Conservation (phyloP, 108 stramenopile genomes). For the Skeletonema marinoi region DNA sequence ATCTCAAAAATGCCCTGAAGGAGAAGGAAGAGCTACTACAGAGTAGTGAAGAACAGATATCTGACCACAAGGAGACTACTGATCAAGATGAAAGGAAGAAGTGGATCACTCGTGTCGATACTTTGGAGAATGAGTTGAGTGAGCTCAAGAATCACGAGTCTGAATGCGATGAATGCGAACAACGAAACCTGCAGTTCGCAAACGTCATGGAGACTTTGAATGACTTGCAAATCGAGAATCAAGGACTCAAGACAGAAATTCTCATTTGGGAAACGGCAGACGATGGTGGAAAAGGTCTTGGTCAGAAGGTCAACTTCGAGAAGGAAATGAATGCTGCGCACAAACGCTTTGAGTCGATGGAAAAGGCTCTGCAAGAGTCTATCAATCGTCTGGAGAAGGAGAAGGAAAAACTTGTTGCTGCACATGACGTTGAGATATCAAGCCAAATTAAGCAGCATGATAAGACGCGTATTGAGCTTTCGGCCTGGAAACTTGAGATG, state of each 20-base stretch:
- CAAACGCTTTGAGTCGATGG: slow-evolving; percentile 50
- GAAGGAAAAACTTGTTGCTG: slow-evolving; percentile 33
- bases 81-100: slow-evolving; percentile 10
- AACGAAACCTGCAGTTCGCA: slow-evolving; percentile 34
- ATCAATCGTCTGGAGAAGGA: slow-evolving; percentile 39
- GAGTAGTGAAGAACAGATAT: too few species aligned
- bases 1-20: slow-evolving; percentile 12
- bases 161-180: slow-evolving; percentile 20
- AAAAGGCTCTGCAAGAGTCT: slow-evolving; percentile 38
- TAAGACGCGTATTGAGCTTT: slow-evolving; percentile 36
- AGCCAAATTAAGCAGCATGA: slow-evolving; percentile 20
- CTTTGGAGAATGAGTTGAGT: neutral
- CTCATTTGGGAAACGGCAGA: slow-evolving; percentile 4
- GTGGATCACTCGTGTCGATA: slow-evolving; percentile 3
- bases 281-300: neutral
- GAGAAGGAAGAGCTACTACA: slow-evolving; percentile 21
- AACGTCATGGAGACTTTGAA: slow-evolving; percentile 32
- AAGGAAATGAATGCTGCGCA: slow-evolving; percentile 44
- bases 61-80: neutral
- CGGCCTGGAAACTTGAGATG: slow-evolving; percentile 53
- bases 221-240: slow-evolving; percentile 35
- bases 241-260: slow-evolving; percentile 26
- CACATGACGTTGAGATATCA: slow-evolving; percentile 26
- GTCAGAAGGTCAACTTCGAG: slow-evolving; percentile 34
- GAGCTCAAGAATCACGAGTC: slow-evolving; percentile 5